Base-by-base conservation (phyloP, 257 asterid species). In the Paulownia fortunei region DNA sequence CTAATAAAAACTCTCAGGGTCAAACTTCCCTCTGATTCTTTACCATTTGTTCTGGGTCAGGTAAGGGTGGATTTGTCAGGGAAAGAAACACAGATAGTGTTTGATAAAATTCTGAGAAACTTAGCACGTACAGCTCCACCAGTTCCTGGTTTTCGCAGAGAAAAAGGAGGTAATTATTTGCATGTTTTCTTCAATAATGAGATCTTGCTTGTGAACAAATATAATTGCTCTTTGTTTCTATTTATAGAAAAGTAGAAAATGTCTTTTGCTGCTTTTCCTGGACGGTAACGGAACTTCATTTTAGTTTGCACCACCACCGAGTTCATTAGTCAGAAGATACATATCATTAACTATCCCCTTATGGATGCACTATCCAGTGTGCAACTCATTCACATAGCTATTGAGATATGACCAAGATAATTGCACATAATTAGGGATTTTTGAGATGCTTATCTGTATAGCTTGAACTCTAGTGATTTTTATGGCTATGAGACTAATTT, bases 121-220 rank as follows among this genome's bases (percentile, higher is more conserved):
- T 82, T 93, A 74, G 97, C 93, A 15, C 85, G 89, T 37, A 47
- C 94, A 52, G 97, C 96, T 42, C 98, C 96, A 24, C 98, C 98
- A 5, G 85, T 93, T 81, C 96, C 97, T 44, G 98, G 98, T 12
- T 93, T 93, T 76, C 96, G 98, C 68, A 75, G 86, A 79, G 89
- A 85, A 41, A 93, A 90, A 73, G 96, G 97, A 90, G 97, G 98
- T 92, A 85, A 44, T 49, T 16, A n/a, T 80, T 64, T 72, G 21
- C 12, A 8, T 5, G 11, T 16, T n/a, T 32, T 21, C 19, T 76
- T 46, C 56, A 49, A 24, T 70, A n/a, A 16, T 51, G 76, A 44
- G 34, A 61, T 79, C 27, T 61, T 76, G 37, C 62, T 32, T 54
- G 59, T 70, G 42, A 34, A 72, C 49, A 4, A 30, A 67, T 49